Evolutionary conservation across 192 early-diverging fungal species (phyloP).

Genomic region (Umbelopsis vinacea): DNA sequence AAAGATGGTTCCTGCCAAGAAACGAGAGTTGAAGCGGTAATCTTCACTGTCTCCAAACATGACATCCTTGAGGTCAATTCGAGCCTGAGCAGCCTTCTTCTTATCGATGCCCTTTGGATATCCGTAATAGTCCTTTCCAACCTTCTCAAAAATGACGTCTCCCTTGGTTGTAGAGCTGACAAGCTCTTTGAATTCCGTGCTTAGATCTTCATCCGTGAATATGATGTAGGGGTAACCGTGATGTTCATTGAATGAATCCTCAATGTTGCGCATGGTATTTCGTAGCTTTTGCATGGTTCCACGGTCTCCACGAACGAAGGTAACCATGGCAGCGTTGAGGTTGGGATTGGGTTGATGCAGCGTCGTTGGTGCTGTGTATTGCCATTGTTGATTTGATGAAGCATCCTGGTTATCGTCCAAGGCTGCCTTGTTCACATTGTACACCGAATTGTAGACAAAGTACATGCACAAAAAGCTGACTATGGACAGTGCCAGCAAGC

Average conservation of each 20-base stretch:
- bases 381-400: not conserved
- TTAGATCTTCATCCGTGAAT: conserved; percentile 31
- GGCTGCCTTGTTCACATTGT: not conserved
- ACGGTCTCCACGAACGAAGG: conserved; percentile 29
- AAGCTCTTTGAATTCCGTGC: conserved; percentile 38
- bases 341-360: conserved; percentile 27
- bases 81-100: conserved; percentile 29
- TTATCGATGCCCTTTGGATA: conserved; percentile 28
- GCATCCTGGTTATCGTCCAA: not conserved
- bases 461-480: not conserved
- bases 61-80: conserved; percentile 28
- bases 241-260: conserved; percentile 38
- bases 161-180: conserved; percentile 21
- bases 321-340: conserved; percentile 33
- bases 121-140: conserved; percentile 29
- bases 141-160: conserved; percentile 32
- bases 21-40: conserved; percentile 53
- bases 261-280: conserved; percentile 35
- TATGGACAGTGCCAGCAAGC: not conserved
- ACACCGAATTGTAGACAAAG: not conserved
- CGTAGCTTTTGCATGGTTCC: conserved; percentile 23
- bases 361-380: not conserved
- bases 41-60: conserved; percentile 37
- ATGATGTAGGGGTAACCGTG: conserved; percentile 42
- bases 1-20: conserved; percentile 37